Base-by-base conservation (phyloP, 768 basidiomycete species). In the Suillus occidentalis region DNA sequence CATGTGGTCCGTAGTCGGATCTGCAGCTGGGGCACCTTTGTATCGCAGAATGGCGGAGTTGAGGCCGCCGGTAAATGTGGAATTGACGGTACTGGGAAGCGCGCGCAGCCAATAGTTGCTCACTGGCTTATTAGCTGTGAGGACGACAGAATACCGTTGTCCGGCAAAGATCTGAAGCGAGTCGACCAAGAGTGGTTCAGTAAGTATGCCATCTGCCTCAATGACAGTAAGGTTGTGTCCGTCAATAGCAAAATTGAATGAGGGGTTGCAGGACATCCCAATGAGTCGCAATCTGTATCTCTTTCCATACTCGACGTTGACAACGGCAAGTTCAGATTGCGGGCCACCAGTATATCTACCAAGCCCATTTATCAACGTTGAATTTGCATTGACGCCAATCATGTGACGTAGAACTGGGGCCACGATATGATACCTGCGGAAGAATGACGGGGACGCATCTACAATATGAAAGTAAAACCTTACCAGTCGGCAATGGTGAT, bases 91-190 rank as follows among this genome's bases (percentile, higher is more conserved):
- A 55, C 61, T 76, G 1, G 81, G 77, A 20, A 72, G 22, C 0
- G 84, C 80, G 16, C 83, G 80, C 25, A 86, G 78, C 84, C 84
- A 88, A 72, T 87, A 88, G 71, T 87, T 88, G 14, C 66, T 77
- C 16, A 83, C 69, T 0, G 77, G 72, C 62, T 84, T 78, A 43
- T 82, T 78, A 22, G 84, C 82, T 9, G 73, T 77, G 43, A 85
- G 52, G 14, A 85, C 68, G 56, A 82, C 67, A 6, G 81, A 83
- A 68, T 82, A 80, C 22, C 78, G 77, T 58, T 82, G 82, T 13
- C 75, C 78, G 16, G 79, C 68, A 56, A 67, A 50, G 1, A 75
- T 49, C 28, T 78, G 75, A 20, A 75, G 58, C 6, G 78, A 76
- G 47, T 81, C 78, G 18, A 79, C 79, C 6, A 66, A 65, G 13